These are phyloP conservation scores for Nematocida major DNA, from an alignment of 371 early-diverging fungal genomes.

Conservation along the genomic window DNA sequence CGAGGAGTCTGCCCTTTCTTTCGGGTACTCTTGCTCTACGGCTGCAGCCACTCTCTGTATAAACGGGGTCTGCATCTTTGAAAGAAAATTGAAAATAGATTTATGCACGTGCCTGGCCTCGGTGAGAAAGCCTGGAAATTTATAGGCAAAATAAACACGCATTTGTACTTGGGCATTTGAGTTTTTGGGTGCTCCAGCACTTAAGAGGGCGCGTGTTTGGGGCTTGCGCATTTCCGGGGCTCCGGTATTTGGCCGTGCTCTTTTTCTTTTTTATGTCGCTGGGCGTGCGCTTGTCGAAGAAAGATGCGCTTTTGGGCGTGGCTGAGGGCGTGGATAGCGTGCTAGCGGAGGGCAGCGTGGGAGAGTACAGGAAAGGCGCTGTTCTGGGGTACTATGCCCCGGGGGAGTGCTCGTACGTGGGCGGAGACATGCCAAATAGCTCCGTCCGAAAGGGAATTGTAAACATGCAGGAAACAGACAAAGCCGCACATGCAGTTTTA, in stretches of 20 bases:
- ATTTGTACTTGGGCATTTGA: no score
- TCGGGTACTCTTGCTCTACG: conserved; percentile 77
- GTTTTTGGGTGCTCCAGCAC: no score
- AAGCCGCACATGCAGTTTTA: neutral
- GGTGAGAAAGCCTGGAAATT: neutral
- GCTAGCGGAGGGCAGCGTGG: neutral
- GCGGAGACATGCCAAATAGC: neutral
- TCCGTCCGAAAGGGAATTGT: neutral
- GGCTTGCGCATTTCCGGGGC: no score
- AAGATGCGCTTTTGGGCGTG: conserved; percentile 4
- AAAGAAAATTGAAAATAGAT: neutral
- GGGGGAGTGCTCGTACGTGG: neutral
- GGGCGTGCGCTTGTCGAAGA: neutral
- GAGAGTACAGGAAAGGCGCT: conserved; percentile 13
- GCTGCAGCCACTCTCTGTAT: conserved; percentile 62
- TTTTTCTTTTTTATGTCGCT: no score
- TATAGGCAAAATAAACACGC: no score
- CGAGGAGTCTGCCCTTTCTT: conserved; percentile 72
- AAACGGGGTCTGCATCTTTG: neutral
- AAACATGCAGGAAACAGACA: neutral
- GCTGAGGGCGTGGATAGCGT: conserved; percentile 2
- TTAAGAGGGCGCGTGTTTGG: no score
- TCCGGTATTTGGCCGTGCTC: no score
- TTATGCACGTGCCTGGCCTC: neutral
- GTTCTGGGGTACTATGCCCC: neutral